Base-by-base conservation (phyloP, 2,329 filamentous ascomycete genomes). In the Shiraia sp. region DNA sequence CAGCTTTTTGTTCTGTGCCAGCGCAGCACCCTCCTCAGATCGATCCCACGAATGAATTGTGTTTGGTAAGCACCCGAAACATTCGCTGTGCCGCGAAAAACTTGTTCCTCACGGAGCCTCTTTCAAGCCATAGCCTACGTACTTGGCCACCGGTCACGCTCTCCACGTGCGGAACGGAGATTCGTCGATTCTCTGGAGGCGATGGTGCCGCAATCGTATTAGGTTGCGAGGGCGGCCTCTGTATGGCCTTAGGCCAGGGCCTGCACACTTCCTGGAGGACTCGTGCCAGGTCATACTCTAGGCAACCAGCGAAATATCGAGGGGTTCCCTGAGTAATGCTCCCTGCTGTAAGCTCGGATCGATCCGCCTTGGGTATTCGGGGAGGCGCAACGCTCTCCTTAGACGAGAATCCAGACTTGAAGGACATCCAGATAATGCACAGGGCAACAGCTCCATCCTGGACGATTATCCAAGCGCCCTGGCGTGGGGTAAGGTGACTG, bases 61-160 rank as follows among this genome's bases (percentile, higher is more conserved):
- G 16, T 13, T n/a, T 24, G 35, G 19, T 26, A 29, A 10, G 10
- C 9, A 15, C 14, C 16, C 34, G 19, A 17, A 15, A 36, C 16
- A 19, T 36, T 15, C 30, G 13, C 10, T 16, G 14, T n/a, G 26
- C 14, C 7, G 22, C 32, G n/a, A 25, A 13, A 24, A 35, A 35
- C n/a, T 38, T 9, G 28, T 28, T 38, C 17, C 35, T 26, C 26
- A 38, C 13, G 30, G 27, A 38, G 35, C 35, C 35, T 38, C n/a
- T 17, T 22, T 12, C 16, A 19, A 30, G 27, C 24, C 17, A 23
- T 38, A 30, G 35, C 35, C 35, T 38, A 9, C n/a, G 24, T 22
- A 8, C 17, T 10, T 6, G 16, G 9, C 14, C 26, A 19, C 35
- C 19, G 16, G 28, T 30, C 14, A 14, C 4, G n/a, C 3, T 9